Percentiles rank a stretch among this genome's conserved stretches.
These are phyloP conservation scores for Daldinia childiae DNA, from an alignment of 495 filamentous ascomycete species.

Conservation along the genomic window DNA sequence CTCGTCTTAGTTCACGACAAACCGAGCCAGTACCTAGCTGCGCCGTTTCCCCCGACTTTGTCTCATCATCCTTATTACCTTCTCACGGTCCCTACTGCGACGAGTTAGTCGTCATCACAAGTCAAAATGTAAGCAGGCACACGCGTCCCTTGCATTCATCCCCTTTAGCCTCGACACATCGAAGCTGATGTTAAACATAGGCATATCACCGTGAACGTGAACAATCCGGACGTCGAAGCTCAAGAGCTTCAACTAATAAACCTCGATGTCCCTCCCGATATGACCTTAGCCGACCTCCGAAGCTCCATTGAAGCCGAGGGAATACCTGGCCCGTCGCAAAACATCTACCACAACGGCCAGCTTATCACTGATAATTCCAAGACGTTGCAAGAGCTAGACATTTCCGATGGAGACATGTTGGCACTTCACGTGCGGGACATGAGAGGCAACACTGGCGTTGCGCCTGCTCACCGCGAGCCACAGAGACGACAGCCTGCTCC, in stretches of 20 bases:
- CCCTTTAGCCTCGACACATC: conserved; percentile 1
- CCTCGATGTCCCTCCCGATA: conserved; percentile 82
- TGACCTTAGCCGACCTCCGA: conserved; percentile 88
- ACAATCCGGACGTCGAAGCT: conserved; percentile 67
- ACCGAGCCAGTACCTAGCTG: conserved; percentile 11
- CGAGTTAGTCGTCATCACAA: conserved; percentile 10
- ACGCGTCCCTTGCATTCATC: neutral
- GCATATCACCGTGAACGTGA: conserved; percentile 89
- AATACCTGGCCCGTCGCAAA: conserved; percentile 66
- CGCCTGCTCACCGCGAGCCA: conserved; percentile 44
- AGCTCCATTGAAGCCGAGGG: conserved; percentile 74
- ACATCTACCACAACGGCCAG: conserved; percentile 89
- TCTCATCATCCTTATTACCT: conserved; percentile 12
- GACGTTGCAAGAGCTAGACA: conserved; percentile 81
- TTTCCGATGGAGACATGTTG: conserved; percentile 92
- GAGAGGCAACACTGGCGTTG: conserved; percentile 53
- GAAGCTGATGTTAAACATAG: conserved; percentile 51
- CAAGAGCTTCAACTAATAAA: conserved; percentile 81
- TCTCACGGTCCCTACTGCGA: conserved; percentile 17
- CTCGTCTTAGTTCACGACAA: conserved; percentile 4
- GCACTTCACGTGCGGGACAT: conserved; percentile 77
- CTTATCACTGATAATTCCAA: conserved; percentile 78
- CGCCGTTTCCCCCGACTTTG: conserved; percentile 8
- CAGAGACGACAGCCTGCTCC: conserved; percentile 42
- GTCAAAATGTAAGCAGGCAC: conserved; percentile 40